Evolutionary conservation across 768 basidiomycete genomes (phyloP), one percentile per base, ranked within the genome.

Genomic region (Cubamyces sp.): DNA sequence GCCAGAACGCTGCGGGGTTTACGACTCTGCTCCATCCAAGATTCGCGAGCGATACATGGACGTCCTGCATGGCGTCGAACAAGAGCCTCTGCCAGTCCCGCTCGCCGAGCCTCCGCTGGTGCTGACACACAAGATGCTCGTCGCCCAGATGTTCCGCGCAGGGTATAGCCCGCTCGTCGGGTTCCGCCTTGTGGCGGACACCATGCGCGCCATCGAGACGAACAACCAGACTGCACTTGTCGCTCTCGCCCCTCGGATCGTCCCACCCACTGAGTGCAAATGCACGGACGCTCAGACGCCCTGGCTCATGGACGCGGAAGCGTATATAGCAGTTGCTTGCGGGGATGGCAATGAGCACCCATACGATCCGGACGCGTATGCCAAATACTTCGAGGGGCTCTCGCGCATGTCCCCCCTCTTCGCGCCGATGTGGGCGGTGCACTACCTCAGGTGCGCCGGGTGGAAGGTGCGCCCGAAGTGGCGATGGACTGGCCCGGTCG

Each of bases 1-100:
- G 1, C 67, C 69, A 0, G 37, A 57, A n/a, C 37, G 46, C 16
- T 75, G 74, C 50, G 57, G 66, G 0, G 57, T 74, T 18, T 67
- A 70, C 56, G 72, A 70, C 46, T 15, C 66, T 0, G 66, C 67
- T 18, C 49, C 68, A 1, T 63, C 53, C 3, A 28, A 47, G 30
- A 66, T 74, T 25, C 41, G 64, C n/a, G 60, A 51, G 2, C 70
- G 70, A 14, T 65, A 69, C 39, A 30, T 43, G 34, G 34, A 54
- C 14, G 40, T 62, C 46, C 28, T 64, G 14, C 16, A 47, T 23
- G 21, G 40, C 14, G 54, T 67, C 57, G 51, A 56, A 23, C 47
- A 40, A 3, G 50, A 52, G n/a, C 66, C 66, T 4, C 25, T 63
- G 9, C 51, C 64, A 1, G 14, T 67, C 4, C 54, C 63, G 16